Evolutionary conservation across 495 filamentous ascomycete genomes (phyloP).

Genomic region (Penicillium pulvis): DNA sequence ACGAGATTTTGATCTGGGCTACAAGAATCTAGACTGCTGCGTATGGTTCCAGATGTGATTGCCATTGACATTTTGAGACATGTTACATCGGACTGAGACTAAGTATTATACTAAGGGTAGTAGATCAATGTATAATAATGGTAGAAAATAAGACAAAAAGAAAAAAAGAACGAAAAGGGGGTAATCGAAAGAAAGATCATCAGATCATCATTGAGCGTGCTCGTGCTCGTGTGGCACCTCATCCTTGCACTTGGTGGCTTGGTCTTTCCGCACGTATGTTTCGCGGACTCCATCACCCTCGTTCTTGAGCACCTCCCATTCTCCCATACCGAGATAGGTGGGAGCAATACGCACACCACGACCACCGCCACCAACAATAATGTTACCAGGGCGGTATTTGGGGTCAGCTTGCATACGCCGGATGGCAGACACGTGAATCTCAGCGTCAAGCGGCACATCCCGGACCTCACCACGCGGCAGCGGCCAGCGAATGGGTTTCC

Average conservation of each 20-base stretch:
- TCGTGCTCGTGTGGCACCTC: not conserved
- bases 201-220: not conserved
- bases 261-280: constrained; percentile 52
- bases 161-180: not conserved
- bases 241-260: constrained; percentile 29
- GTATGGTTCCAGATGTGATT: constrained; percentile 5
- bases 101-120: not conserved
- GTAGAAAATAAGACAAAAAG: not conserved
- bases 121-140: not conserved
- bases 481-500: constrained; percentile 82
- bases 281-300: constrained; percentile 70
- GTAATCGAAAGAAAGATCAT: not conserved
- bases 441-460: constrained; percentile 72
- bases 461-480: constrained; percentile 78
- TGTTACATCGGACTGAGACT: constrained; percentile 2
- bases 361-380: constrained; percentile 80
- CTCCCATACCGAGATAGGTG: constrained; percentile 62
- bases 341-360: constrained; percentile 66
- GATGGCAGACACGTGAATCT: constrained; percentile 75
- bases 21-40: constrained; percentile 20
- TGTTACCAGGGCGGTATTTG: constrained; percentile 75
- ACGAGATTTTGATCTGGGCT: constrained; percentile 15
- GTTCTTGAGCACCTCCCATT: constrained; percentile 68
- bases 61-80: not conserved
- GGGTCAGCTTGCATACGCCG: constrained; percentile 66